These are phyloP conservation scores for Cladosporium sp. DNA, from an alignment of 2,329 filamentous ascomycete genomes.

Conservation along the genomic window DNA sequence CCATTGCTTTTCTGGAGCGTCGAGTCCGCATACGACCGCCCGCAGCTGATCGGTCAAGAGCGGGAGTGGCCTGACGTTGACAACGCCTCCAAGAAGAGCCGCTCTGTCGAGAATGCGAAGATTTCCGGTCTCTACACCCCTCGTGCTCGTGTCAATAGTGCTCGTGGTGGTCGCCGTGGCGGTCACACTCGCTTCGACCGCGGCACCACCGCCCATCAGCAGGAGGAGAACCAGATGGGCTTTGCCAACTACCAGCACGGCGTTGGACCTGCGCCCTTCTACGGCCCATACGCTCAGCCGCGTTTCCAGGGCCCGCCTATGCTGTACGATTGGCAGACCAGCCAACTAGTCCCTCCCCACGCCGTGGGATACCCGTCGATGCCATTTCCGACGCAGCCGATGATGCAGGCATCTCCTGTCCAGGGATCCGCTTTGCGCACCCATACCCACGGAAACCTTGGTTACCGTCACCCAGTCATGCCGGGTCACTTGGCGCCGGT, in stretches of 20 bases:
- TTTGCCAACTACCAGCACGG: neutral
- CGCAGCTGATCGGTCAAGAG: slow-evolving; percentile 60
- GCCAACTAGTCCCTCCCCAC: neutral
- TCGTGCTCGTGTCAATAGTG: slow-evolving; percentile 48
- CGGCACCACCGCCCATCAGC: slow-evolving; percentile 54
- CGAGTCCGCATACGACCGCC: slow-evolving; percentile 37
- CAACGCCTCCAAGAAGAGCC: slow-evolving; percentile 81
- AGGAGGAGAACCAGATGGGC: slow-evolving; percentile 23
- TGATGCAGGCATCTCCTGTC: neutral
- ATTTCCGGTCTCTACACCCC: slow-evolving; percentile 84
- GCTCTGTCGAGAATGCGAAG: slow-evolving; percentile 81
- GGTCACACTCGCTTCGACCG: slow-evolving; percentile 76
- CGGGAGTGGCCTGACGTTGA: slow-evolving; percentile 73
- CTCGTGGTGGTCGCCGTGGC: slow-evolving; percentile 49
- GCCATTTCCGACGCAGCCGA: neutral
- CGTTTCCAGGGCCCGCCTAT: neutral
- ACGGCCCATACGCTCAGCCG: neutral
- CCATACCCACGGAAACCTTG: neutral
- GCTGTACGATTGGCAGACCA: neutral
- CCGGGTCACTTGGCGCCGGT: neutral
- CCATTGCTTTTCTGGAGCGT: slow-evolving; percentile 70
- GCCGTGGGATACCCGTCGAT: neutral
- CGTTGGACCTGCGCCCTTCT: neutral
- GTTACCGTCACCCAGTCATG: neutral
- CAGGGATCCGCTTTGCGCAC: neutral